Evolutionary conservation across 371 early-diverging fungal species (phyloP), one percentile per base, ranked within the genome.

Genomic region (Funneliformis caledonium): DNA sequence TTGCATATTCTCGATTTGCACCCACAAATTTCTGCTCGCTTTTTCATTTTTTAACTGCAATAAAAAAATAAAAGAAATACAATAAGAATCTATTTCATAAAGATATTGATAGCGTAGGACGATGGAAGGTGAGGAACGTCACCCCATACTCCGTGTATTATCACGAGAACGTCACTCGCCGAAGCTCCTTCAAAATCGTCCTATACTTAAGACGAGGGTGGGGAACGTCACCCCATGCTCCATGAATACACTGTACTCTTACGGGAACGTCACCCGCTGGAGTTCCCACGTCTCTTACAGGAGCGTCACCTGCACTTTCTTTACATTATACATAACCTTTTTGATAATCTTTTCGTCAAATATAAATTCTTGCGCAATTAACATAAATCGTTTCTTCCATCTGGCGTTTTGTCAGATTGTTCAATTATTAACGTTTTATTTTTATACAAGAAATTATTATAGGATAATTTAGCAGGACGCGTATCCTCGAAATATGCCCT

Each of bases 1-100:
- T 69, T 69, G 69, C 69, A 69, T 69, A 69, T 69, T 69, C n/a
- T 69, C 69, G n/a, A 69, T 69, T 69, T 69, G 69, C 69, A 69
- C 69, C n/a, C 69, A 69, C 69, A 69, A 69, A 69, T 19, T 69
- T 69, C 69, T 69, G n/a, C n/a, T n/a, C n/a, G n/a, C n/a, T n/a
- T n/a, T n/a, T n/a, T n/a, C n/a, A n/a, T n/a, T n/a, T n/a, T n/a
- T n/a, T n/a, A n/a, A 33, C 69, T 69, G 3, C 22, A 16, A 31
- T 22, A 69, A 69, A 69, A 69, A 69, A n/a, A n/a, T n/a, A 69
- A 8, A 69, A 69, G 69, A 69, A 69, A 69, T 69, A 33, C 69
- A 31, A 69, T 69, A 69, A 69, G n/a, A 69, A 69, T 69, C 69
- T 69, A 69, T 69, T 69, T 69, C 69, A 69, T 69, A 69, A 69